Conservation (phyloP, 2,329 filamentous ascomycete species). For the Aspergillus neotritici region DNA sequence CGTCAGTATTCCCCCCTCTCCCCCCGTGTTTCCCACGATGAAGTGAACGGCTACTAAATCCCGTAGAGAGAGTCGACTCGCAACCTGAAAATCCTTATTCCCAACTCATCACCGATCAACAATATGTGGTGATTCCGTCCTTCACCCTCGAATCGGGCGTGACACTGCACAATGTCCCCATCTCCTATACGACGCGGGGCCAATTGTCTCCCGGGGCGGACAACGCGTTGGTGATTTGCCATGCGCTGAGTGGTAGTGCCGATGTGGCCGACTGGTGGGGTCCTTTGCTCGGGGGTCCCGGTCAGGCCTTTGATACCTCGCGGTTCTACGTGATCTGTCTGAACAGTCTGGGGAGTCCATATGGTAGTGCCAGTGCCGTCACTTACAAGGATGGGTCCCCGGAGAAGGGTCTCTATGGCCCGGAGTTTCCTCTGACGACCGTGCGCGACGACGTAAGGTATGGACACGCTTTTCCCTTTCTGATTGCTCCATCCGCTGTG, state of each 20-base stretch:
- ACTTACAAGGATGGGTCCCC: conserved; percentile 80
- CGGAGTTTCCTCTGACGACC: conserved; percentile 92
- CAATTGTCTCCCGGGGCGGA: conserved; percentile 51
- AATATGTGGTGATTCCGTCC: conserved; percentile 76
- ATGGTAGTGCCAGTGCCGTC: conserved; percentile 51
- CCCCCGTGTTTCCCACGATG: conserved; percentile 7
- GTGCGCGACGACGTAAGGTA: conserved; percentile 93
- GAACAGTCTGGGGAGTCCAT: conserved; percentile 52
- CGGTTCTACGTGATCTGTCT: conserved; percentile 51
- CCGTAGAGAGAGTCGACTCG: conserved; percentile 49
- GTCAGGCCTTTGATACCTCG: conserved; percentile 50
- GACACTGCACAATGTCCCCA: conserved; percentile 66
- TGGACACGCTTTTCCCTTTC: conserved; percentile 26
- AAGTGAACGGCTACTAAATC: conserved; percentile 47
- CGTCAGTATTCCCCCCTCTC: conserved; percentile 33
- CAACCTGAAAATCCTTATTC: conserved; percentile 93
- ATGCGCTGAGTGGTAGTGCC: conserved; percentile 50
- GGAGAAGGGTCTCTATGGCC: conserved; percentile 73
- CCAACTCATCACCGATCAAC: conserved; percentile 78
- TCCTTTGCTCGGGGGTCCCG: conserved; percentile 47
- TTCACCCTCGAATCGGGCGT: conserved; percentile 93
- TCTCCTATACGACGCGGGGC: conserved; percentile 61
- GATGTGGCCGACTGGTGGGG: conserved; percentile 55
- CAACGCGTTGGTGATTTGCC: conserved; percentile 60
- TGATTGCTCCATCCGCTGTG: not conserved